Percentiles rank a stretch among this genome's conserved stretches.
Conservation (phyloP, 345 rosid species). For the Acer negundo region DNA sequence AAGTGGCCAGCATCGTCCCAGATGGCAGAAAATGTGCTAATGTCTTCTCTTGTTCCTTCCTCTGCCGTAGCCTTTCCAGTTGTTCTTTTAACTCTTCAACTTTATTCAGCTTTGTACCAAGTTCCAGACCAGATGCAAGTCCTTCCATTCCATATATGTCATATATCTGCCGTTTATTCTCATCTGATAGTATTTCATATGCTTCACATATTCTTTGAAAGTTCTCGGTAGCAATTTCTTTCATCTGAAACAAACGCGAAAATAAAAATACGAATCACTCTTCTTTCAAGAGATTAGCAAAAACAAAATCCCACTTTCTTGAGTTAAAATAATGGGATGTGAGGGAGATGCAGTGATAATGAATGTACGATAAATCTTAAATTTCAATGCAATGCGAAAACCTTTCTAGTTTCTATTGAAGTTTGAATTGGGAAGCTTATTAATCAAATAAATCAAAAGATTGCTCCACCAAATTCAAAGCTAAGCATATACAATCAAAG, state of each 20-base stretch:
- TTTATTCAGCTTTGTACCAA: slow-evolving; percentile 78
- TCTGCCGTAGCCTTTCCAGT: slow-evolving; percentile 67
- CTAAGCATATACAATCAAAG: too few species aligned
- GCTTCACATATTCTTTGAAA: slow-evolving; percentile 95
- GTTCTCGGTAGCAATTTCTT: slow-evolving; percentile 82
- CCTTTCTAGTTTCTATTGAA: neutral
- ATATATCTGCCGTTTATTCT: slow-evolving; percentile 75
- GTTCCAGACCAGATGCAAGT: slow-evolving; percentile 80
- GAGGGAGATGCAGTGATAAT: neutral
- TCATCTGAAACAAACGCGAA: slow-evolving; percentile 52
- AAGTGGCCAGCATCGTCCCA: slow-evolving; percentile 61
- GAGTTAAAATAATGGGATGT: neutral
- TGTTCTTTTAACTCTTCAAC: slow-evolving; percentile 83
- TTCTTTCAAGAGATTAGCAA: neutral
- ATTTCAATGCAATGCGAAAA: neutral
- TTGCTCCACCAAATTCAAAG: neutral
- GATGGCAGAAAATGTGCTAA: slow-evolving; percentile 65
- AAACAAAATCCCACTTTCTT: neutral
- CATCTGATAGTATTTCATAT: slow-evolving; percentile 83
- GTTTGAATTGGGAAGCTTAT: neutral
- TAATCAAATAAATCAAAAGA: neutral
- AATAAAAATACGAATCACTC: neutral
- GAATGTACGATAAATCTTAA: neutral
- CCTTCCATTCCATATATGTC: slow-evolving; percentile 98
- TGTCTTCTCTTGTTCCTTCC: slow-evolving; percentile 66